Base-by-base conservation (phyloP, 176 grass and related monocot genomes). In the Cenchrus fungigraminus region DNA sequence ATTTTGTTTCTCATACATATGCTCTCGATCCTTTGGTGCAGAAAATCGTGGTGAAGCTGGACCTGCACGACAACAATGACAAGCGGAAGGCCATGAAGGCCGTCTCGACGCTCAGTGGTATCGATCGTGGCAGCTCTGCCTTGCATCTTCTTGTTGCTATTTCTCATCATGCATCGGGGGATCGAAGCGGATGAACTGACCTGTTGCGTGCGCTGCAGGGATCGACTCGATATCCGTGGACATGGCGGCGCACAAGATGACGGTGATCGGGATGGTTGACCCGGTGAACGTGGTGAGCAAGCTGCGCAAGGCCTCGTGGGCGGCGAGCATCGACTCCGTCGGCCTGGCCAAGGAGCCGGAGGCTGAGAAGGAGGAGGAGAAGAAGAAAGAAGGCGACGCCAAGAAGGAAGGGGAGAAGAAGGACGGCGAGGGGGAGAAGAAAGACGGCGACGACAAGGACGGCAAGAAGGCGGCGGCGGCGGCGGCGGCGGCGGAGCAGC, bases 11-110 rank as follows among this genome's bases (percentile, higher is more conserved):
- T 34, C 34, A 34, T 34, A 34, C 42, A 43, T 28, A n/a, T 83
- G 60, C 15, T 64, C 3, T 76, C 22, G 34, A 10, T 51, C 9
- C 4, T 40, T 57, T 85, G 43, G 66, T 77, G 56, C 91, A 98
- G 95, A 95, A 91, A 95, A 90, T 93, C 44, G 87, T 98, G 67
- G 85, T 98, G 85, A 94, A 88, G 72, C 50, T 98, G 86, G 82
- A 91, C 68, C 20, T 98, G 76, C 72, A 90, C n/a, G 89, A 93
- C 79, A 90, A 84, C 42, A 93, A 57, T 60, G 92, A 95, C 44
- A 98, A 98, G 79, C 95, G 87, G 89, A 98, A 93, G 91, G 95
- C 95, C 8, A 76, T 98, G 57, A 98, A 95, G 85, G 79, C 82
- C 13, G 91, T 98, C 29, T 82, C 95, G 28, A 14, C 56, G 52